Evolutionary conservation across 176 grass and related monocot species (phyloP), one percentile per base, ranked within the genome.

Genomic region (Canna indica): DNA sequence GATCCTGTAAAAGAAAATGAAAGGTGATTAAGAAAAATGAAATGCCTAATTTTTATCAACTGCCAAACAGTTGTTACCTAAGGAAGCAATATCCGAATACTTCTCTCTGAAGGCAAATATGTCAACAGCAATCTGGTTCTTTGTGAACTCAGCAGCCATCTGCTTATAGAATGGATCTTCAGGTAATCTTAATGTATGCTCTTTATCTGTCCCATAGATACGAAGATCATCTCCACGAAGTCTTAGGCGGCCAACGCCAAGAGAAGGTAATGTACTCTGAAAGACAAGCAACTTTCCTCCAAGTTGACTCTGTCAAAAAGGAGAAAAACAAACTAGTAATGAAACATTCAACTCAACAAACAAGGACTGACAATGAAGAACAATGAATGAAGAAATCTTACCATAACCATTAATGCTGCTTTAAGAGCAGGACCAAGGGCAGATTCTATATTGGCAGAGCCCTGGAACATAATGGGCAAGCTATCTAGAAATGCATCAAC

Each of bases 121-220:
- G 61, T 99, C 89, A 10, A 99, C 86, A 8, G 86, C 79, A 39
- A 99, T 90, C 59, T 99, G 86, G 75, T 85, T 85, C 78, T 99
- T 99, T 1, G 86, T 93, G 64, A 99, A 99, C 64, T 99, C 94
- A 73, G 90, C 94, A 66, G 94, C 90, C 94, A 93, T 99, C 65
- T 93, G 86, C 86, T 99, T 99, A 78, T 93, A 99, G 65, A 99
- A 99, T 47, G 95, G 76, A 44, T 99, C 90, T 85, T 93, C 90
- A 64, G 90, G 84, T 71, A 84, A 73, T 75, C 95, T 90, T n/a
- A 94, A 76, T 31, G 61, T 73, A 70, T 90, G 82, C 66, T 99
- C 95, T 62, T 99, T 99, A 29, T 94, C 95, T 32, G 90, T 99
- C 74, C 90, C 95, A 85, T 93, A 99, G 36, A 82, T 81, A 81